Conservation (phyloP, 2,329 filamentous ascomycete genomes). For the Apiospora kogelbergensis region DNA sequence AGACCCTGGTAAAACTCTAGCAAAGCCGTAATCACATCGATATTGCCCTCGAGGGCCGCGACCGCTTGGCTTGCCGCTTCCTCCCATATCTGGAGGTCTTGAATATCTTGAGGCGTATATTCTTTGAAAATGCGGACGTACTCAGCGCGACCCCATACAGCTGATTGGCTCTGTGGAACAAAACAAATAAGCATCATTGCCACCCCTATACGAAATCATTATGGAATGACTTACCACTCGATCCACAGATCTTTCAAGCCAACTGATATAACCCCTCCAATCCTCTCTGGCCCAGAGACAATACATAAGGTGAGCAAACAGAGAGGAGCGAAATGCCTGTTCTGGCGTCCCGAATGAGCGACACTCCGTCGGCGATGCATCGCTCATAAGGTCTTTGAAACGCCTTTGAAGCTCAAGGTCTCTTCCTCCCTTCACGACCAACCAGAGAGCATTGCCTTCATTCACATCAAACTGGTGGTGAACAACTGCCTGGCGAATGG, state of each 20-base stretch:
- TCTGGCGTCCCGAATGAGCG: slow-evolving; percentile 29
- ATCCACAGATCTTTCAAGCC: slow-evolving; percentile 36
- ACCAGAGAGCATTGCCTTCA: slow-evolving; percentile 38
- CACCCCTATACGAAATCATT: neutral
- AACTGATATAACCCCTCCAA: slow-evolving; percentile 42
- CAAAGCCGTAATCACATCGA: slow-evolving; percentile 34
- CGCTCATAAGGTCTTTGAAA: slow-evolving; percentile 32
- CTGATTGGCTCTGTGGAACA: neutral
- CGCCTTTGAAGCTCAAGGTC: slow-evolving; percentile 24
- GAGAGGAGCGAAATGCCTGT: slow-evolving; percentile 35
- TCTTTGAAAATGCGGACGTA: slow-evolving; percentile 3
- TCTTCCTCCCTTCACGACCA: slow-evolving; percentile 36
- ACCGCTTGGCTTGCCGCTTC: slow-evolving; percentile 36
- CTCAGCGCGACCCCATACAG: neutral
- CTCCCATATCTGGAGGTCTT: slow-evolving; percentile 36
- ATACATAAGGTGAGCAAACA: slow-evolving; percentile 37
- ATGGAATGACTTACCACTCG: slow-evolving; percentile 23
- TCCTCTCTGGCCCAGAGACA: slow-evolving; percentile 40
- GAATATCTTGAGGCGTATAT: slow-evolving; percentile 29
- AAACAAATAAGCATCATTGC: slow-evolving; percentile 10
- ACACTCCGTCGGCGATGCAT: slow-evolving; percentile 30
- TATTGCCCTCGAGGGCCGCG: slow-evolving; percentile 38
- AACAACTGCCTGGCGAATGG: slow-evolving; percentile 36
- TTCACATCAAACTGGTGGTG: slow-evolving; percentile 41
- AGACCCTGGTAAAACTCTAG: slow-evolving; percentile 28